Evolutionary conservation across 768 basidiomycete species (phyloP), one percentile per base, ranked within the genome.

Genomic region (Leccinum pellstonianum): DNA sequence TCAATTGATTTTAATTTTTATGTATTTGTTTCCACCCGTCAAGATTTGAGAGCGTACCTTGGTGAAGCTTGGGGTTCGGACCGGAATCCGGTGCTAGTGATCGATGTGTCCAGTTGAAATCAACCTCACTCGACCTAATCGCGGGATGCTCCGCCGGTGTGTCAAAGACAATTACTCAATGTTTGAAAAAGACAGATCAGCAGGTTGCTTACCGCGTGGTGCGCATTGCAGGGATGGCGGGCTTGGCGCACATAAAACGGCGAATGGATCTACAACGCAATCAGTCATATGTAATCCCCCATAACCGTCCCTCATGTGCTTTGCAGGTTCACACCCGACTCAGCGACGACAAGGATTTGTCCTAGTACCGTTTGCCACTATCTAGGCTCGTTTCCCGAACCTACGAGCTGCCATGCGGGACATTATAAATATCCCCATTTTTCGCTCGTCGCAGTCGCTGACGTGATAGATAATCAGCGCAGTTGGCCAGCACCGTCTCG

Each of bases 401-500:
- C 41, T 41, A 46, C 43, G 19, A 19, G 43, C 43, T 11, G 43
- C 19, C 43, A 19, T 11, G n/a, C 10, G 19, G 21, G 17, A 23
- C 31, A 37, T 25, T 4, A 47, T 31, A 19, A 33, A 31, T 48
- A 23, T 15, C 12, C 47, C 47, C 47, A 48, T 23, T 3, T 3
- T 33, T 48, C 47, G 12, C 14, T 23, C 12, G 21, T 5, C 17
- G 6, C 19, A 15, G 12, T 38, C 11, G 3, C 37, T 51, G 61
- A 54, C 37, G 19, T 59, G 64, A 43, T 38, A 48, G 27, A 33
- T 11, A 31, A 33, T 47, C 8, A 46, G 19, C 52, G 47, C 47
- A 15, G 47, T 25, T 15, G 47, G 14, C 10, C 47, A 23, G 47
- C 23, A 35, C 33, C 33, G 23, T 23, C 50, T 19, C 37, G 14